Evolutionary conservation across 2,329 filamentous ascomycete species (phyloP), one percentile per base, ranked within the genome.

Genomic region (Fusarium udum): DNA sequence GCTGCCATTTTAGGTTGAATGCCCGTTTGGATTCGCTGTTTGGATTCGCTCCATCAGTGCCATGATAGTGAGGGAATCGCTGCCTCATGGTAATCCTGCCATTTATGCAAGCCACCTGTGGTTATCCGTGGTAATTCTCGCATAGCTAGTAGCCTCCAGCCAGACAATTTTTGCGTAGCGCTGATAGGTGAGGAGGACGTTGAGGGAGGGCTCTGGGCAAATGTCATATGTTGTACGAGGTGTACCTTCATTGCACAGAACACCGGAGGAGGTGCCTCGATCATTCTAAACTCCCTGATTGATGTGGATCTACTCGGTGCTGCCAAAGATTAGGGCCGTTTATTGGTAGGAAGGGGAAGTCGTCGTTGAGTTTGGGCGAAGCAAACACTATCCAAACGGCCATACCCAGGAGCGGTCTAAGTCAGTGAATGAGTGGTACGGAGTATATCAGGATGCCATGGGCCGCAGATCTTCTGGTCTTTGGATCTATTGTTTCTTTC

Each of bases 391-490:
- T 61, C 59, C 51, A 61, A 42, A 59, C 31, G 64, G 56, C 59
- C 73, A 66, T 40, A 46, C 52, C 57, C 55, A 61, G 52, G 72
- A 71, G 60, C 55, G 59, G 67, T 71, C 70, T 74, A 74, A 78
- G 73, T 70, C 56, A 72, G 76, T 78, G 52, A 72, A 76, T 78
- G 52, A 72, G 76, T 78, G 53, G 72, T 52, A 77, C 76, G 55
- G 65, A 63, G 55, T 76, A 76, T 76, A 76, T 75, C 65, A 76
- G 36, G 62, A 76, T 76, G 60, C 61, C 65, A 73, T 56, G n/a
- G 51, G 39, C 65, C 67, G 67, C 73, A 70, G 57, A 58, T 75
- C 64, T 71, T 48, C 37, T 53, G 48, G 48, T 40, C 62, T 75
- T 58, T 58, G 55, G 42, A 63, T 51, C 45, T 64, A 57, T 59